These are phyloP conservation scores for Trapa bicornis DNA, from an alignment of 345 rosid genomes.

Conservation along the genomic window DNA sequence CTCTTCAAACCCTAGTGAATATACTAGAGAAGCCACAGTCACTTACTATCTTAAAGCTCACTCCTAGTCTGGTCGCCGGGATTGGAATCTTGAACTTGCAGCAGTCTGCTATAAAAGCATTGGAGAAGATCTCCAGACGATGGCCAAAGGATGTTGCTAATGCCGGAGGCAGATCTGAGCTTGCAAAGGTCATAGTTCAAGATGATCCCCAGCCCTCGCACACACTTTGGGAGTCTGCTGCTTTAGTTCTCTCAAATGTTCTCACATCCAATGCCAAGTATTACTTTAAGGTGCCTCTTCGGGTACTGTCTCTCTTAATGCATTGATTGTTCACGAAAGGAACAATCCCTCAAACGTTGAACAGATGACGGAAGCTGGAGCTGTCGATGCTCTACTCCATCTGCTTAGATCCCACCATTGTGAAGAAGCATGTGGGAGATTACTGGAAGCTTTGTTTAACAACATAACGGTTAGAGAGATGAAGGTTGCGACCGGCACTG, in stretches of 20 bases:
- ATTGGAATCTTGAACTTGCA: slow-evolving; percentile 68
- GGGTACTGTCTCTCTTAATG: slow-evolving; percentile 61
- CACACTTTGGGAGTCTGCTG: slow-evolving; percentile 80
- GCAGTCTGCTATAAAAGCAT: slow-evolving; percentile 70
- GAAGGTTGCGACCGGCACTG: slow-evolving; percentile 35
- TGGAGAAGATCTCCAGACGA: slow-evolving; percentile 59
- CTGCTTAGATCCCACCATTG: slow-evolving; percentile 75
- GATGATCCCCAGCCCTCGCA: slow-evolving; percentile 78
- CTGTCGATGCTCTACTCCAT: slow-evolving; percentile 55
- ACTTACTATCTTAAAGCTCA: slow-evolving; percentile 56
- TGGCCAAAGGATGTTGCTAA: slow-evolving; percentile 89
- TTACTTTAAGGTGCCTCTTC: slow-evolving; percentile 60
- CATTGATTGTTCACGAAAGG: slow-evolving; percentile 52
- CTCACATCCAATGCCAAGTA: slow-evolving; percentile 40
- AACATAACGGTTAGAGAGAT: slow-evolving; percentile 66
- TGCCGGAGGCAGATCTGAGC: slow-evolving; percentile 75
- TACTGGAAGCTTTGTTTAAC: slow-evolving; percentile 81
- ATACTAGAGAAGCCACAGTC: slow-evolving; percentile 83
- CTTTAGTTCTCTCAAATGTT: slow-evolving; percentile 60
- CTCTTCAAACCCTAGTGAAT: slow-evolving; percentile 80
- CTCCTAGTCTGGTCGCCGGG: slow-evolving; percentile 83
- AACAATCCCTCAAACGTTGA: slow-evolving; percentile 55
- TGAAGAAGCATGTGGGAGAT: slow-evolving; percentile 71
- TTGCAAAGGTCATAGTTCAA: slow-evolving; percentile 75
- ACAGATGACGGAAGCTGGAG: slow-evolving; percentile 82